These are phyloP conservation scores for Houttuynia cordata DNA, from an alignment of 164 flowering plant genomes.

Conservation along the genomic window DNA sequence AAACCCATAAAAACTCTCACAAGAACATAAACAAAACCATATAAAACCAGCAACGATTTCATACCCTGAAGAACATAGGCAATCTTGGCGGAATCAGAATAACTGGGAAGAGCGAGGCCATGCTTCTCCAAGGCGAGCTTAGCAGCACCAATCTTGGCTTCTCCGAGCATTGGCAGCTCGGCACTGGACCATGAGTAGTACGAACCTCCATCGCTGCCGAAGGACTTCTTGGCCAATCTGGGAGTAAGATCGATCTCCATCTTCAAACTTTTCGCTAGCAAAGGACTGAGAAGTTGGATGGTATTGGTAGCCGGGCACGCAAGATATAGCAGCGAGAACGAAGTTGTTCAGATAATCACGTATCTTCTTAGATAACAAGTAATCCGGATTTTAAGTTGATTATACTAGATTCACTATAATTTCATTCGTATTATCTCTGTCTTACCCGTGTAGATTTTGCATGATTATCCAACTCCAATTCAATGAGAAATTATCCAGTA, in stretches of 20 bases:
- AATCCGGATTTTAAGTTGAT: too few relatives aligned
- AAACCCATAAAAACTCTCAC: not conserved
- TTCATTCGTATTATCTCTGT: too few relatives aligned
- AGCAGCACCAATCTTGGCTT: slow-evolving; percentile 72
- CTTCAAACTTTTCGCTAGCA: not conserved
- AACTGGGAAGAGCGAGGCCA: slow-evolving; percentile 64
- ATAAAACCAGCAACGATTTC: not conserved
- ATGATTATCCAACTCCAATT: too few relatives aligned
- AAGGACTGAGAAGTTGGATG: too few relatives aligned
- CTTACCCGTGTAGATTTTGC: too few relatives aligned
- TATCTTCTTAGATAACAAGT: too few relatives aligned
- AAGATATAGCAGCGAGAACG: too few relatives aligned
- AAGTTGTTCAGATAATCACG: too few relatives aligned
- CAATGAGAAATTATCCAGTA: too few relatives aligned
- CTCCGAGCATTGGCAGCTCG: slow-evolving; percentile 61
- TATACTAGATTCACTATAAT: too few relatives aligned
- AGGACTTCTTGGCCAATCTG: slow-evolving; percentile 34
- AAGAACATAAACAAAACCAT: not conserved
- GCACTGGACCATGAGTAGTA: slow-evolving; percentile 55
- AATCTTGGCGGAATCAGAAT: slow-evolving; percentile 77
- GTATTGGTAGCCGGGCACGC: too few relatives aligned
- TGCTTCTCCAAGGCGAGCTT: slow-evolving; percentile 44
- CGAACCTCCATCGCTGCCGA: slow-evolving; percentile 58
- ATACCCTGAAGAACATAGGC: slow-evolving; percentile 76
- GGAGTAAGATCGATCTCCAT: slow-evolving; percentile 80